A percentile compares a stretch with the other conserved stretches of the same genome.
Conservation (phyloP, 768 basidiomycete species). For the Phylloporus scabripes region DNA sequence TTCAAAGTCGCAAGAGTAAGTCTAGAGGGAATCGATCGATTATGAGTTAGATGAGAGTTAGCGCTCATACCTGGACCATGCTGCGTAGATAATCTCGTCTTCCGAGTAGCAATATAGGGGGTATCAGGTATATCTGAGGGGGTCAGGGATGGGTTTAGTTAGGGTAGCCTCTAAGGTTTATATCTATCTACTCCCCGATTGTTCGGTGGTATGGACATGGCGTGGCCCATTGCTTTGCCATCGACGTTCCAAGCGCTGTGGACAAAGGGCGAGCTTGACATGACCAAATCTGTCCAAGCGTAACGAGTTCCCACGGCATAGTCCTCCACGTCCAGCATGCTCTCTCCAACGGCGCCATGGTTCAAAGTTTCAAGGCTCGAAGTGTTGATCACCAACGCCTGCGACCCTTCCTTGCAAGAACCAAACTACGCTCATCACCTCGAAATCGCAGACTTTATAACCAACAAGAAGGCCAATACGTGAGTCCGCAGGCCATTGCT, state of each 20-base stretch:
- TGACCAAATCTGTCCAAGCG: not conserved
- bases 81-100: not conserved
- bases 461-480: conserved; percentile 95
- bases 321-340: conserved; percentile 31
- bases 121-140: conserved; percentile 3
- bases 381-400: conserved; percentile 72
- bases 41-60: not conserved
- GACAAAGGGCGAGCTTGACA: not conserved
- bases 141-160: conserved; percentile 10
- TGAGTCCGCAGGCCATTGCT: conserved; percentile 34
- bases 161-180: not conserved
- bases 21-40: conserved; percentile 6
- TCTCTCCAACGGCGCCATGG: conserved; percentile 50
- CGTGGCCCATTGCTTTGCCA: not conserved
- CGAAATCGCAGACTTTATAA: conserved; percentile 91
- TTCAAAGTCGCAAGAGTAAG: conserved; percentile 4
- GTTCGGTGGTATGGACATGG: conserved; percentile 1
- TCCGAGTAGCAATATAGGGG: no score
- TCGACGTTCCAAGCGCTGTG: not conserved
- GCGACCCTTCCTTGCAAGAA: conserved; percentile 79
- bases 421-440: conserved; percentile 91
- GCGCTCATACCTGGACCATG: conserved; percentile 12
- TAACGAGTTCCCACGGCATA: not conserved
- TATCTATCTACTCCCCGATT: not conserved
- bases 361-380: conserved; percentile 59